A percentile compares a stretch with the other conserved stretches of the same genome.
These are phyloP conservation scores for Diaporthe sp. DNA, from an alignment of 2,329 filamentous ascomycete genomes.

Conservation along the genomic window DNA sequence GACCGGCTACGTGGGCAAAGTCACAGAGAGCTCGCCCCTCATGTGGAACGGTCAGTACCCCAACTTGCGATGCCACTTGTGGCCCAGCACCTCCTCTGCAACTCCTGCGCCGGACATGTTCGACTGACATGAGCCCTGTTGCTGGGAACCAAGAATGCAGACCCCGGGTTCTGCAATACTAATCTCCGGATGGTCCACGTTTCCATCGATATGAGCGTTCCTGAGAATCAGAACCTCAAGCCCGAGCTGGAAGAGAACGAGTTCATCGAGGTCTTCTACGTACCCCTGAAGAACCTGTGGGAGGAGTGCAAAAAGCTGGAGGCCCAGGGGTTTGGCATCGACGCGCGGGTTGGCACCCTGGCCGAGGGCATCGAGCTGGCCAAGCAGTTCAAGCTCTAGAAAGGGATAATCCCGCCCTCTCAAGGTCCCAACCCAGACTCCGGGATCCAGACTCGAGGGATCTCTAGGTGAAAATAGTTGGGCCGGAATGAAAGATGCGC, in stretches of 20 bases:
- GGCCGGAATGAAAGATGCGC: neutral
- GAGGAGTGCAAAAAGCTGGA: conserved; percentile 77
- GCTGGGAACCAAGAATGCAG: conserved; percentile 46
- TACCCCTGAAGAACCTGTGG: conserved; percentile 75
- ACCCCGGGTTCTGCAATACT: conserved; percentile 77
- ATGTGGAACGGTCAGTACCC: conserved; percentile 70
- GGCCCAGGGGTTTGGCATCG: conserved; percentile 80
- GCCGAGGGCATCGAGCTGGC: conserved; percentile 84
- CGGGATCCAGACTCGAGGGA: neutral
- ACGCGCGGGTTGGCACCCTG: conserved; percentile 82
- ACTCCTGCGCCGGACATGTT: neutral
- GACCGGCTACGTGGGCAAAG: conserved; percentile 74
- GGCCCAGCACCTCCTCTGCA: neutral
- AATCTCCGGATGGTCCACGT: conserved; percentile 81
- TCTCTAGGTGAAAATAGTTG: neutral
- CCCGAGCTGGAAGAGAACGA: conserved; percentile 83
- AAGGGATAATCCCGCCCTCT: too few relatives aligned
- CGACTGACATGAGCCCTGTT: conserved; percentile 4
- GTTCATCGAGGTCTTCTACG: conserved; percentile 84
- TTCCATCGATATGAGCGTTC: conserved; percentile 76
- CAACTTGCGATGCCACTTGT: neutral
- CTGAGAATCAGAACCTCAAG: conserved; percentile 78
- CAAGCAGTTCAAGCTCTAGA: conserved; percentile 65
- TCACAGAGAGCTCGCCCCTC: conserved; percentile 70
- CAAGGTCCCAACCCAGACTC: neutral